phyloP scores from a whole-genome alignment of 441 rosid species.

The Brassica hybrid region DNA sequence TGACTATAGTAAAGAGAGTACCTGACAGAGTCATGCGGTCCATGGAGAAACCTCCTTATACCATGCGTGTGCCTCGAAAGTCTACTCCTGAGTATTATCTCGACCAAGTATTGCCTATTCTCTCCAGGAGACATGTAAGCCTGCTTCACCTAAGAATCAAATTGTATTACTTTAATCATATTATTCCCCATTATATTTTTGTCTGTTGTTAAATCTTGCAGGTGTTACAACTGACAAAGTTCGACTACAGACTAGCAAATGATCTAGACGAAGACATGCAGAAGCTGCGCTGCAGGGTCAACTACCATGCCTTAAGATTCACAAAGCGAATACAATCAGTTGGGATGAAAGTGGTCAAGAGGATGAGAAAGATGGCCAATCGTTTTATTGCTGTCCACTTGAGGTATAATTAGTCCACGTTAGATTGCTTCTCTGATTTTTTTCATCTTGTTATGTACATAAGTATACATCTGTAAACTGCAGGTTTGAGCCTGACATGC shows the following conservation, averaged over 20 bases:
- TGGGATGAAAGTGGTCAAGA: constrained; percentile 77
- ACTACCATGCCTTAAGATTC: constrained; percentile 90
- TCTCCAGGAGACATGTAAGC: constrained; percentile 67
- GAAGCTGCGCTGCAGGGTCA: constrained; percentile 90
- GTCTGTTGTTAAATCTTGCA: no score
- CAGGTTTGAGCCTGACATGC: constrained; percentile 99
- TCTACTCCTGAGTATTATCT: constrained; percentile 92
- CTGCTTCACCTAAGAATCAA: no score
- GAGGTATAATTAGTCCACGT: constrained; percentile 51
- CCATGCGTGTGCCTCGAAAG: constrained; percentile 97
- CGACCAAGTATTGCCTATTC: constrained; percentile 93
- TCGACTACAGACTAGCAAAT: constrained; percentile 93
- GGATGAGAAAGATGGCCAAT: constrained; percentile 79
- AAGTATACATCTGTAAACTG: constrained; percentile 24
- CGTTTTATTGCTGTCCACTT: constrained; percentile 89
- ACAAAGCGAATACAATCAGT: constrained; percentile 78
- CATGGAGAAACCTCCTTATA: constrained; percentile 95
- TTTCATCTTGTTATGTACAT: neutral
- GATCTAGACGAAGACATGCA: constrained; percentile 88
- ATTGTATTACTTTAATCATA: neutral
- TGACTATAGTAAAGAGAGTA: constrained; percentile 87
- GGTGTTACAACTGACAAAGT: constrained; percentile 97
- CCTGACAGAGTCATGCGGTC: constrained; percentile 92
- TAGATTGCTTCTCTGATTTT: no score
- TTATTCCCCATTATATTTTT: no score